Conservation (phyloP, 1,139 yeast species). For the Candida buenavistaensis region DNA sequence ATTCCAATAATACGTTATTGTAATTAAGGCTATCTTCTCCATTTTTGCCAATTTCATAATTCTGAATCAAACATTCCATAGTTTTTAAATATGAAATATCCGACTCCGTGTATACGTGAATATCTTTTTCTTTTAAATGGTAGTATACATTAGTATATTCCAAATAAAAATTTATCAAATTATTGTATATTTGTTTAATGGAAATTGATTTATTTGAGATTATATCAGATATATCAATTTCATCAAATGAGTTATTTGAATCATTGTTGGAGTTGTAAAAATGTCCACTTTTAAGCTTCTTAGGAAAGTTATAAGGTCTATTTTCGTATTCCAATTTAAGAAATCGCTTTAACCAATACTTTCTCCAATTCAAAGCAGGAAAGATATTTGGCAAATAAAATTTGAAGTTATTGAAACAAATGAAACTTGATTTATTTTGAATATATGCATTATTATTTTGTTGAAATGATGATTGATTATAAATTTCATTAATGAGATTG, state of each 20-base stretch:
- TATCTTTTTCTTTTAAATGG: conserved; percentile 1
- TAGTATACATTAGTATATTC: conserved; percentile 8
- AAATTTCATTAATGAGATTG: conserved; percentile 3
- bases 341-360: conserved; percentile 16
- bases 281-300: conserved; percentile 11
- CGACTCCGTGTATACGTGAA: not conserved
- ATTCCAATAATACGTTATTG: conserved; percentile 1
- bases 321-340: conserved; percentile 3
- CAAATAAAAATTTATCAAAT: conserved; percentile 12
- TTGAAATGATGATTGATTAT: not conserved
- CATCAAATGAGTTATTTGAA: not conserved
- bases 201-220: not conserved
- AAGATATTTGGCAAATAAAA: conserved; percentile 12
- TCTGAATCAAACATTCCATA: not conserved
- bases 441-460: conserved; percentile 6
- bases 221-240: conserved; percentile 4
- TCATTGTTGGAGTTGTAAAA: conserved; percentile 1
- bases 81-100: conserved; percentile 1
- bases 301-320: conserved; percentile 7
- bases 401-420: conserved; percentile 11
- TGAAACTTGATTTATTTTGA: conserved; percentile 7
- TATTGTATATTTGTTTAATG: conserved; percentile 4
- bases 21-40: not conserved
- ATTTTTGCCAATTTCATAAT: not conserved
- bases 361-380: conserved; percentile 16